These are phyloP conservation scores for Garcia nutans DNA, from an alignment of 345 rosid species.

Conservation along the genomic window DNA sequence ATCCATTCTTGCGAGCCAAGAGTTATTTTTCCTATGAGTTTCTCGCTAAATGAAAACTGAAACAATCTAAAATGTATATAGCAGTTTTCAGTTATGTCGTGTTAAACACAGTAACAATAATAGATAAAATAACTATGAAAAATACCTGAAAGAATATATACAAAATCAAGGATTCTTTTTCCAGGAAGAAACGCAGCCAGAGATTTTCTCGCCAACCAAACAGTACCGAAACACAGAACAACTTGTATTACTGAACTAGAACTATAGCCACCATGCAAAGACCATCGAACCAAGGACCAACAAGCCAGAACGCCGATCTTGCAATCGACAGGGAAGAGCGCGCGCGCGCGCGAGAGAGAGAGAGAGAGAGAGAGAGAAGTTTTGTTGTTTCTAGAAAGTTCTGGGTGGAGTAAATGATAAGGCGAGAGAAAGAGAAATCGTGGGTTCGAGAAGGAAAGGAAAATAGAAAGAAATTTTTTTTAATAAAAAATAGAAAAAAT, in stretches of 20 bases:
- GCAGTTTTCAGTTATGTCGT: no score
- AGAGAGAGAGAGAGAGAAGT: constrained; percentile 4
- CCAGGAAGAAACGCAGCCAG: background rate
- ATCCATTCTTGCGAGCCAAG: no score
- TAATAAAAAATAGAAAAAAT: background rate
- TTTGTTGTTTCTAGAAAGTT: constrained; percentile 80
- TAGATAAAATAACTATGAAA: background rate
- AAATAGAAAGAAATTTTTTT: background rate
- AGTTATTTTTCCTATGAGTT: background rate
- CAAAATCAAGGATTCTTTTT: background rate
- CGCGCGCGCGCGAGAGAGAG: no score
- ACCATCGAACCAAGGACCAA: background rate
- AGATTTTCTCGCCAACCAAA: constrained; percentile 24
- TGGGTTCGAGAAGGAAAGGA: constrained; percentile 17
- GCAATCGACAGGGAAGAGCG: background rate
- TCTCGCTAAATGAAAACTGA: background rate
- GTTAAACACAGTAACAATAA: background rate
- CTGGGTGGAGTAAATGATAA: constrained; percentile 51
- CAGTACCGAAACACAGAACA: constrained; percentile 1
- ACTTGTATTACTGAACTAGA: background rate
- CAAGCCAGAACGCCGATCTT: background rate
- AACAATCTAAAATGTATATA: background rate
- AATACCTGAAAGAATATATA: constrained; percentile 2
- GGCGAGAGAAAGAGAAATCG: constrained; percentile 18
- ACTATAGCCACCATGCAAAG: background rate